These are phyloP conservation scores for Lepidium aucheri DNA, from an alignment of 345 rosid species.

Conservation along the genomic window DNA sequence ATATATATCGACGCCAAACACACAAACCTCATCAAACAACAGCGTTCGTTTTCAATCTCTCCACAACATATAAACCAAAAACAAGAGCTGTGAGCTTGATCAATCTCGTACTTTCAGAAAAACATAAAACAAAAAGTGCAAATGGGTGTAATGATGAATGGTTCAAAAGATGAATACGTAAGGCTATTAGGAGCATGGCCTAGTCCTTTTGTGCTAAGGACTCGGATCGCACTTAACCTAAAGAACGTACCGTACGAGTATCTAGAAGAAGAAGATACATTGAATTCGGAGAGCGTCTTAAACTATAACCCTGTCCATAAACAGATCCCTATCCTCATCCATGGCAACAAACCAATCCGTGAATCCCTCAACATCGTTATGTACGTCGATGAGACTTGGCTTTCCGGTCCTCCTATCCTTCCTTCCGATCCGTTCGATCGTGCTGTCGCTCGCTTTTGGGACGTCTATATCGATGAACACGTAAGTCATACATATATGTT, in stretches of 20 bases:
- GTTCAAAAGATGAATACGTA: constrained; percentile 27
- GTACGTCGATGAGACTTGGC: constrained; percentile 30
- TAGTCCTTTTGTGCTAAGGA: constrained; percentile 71
- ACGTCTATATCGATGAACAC: constrained; percentile 33
- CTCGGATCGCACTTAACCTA: constrained; percentile 41
- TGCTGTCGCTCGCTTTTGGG: constrained; percentile 32
- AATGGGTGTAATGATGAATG: constrained; percentile 14
- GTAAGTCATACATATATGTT: constrained; percentile 21
- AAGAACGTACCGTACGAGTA: constrained; percentile 25
- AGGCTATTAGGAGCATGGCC: constrained; percentile 70
- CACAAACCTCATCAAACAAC: constrained; percentile 12
- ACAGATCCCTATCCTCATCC: constrained; percentile 33
- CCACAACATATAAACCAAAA: not conserved
- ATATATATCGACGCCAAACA: constrained; percentile 2
- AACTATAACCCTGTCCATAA: constrained; percentile 30
- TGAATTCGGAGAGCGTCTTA: constrained; percentile 24
- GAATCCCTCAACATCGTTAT: constrained; percentile 30
- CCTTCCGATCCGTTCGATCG: constrained; percentile 28
- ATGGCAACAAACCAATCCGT: constrained; percentile 29
- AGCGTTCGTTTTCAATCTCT: not conserved
- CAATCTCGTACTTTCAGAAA: not conserved
- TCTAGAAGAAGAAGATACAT: constrained; percentile 26
- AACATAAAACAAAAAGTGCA: not conserved
- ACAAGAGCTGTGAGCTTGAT: constrained; percentile 2
- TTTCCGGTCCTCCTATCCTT: constrained; percentile 27